phyloP scores from a whole-genome alignment of 163 green algal genomes.

The Chlorella variabilis region DNA sequence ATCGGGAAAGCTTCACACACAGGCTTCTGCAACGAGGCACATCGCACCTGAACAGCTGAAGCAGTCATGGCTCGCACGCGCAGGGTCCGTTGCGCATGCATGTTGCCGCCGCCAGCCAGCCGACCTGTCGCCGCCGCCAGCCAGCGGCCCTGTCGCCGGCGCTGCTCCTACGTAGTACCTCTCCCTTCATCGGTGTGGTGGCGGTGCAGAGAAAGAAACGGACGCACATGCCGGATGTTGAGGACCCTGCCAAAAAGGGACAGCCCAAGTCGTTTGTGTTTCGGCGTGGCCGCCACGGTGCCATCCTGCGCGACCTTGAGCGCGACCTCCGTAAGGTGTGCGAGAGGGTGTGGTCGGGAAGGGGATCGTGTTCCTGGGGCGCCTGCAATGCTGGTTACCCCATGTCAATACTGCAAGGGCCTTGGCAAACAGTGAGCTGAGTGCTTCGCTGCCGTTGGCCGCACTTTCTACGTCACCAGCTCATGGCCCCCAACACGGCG shows the following conservation, averaged over 20 bases:
- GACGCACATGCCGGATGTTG: conserved; percentile 72
- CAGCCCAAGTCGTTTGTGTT: conserved; percentile 93
- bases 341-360: no score
- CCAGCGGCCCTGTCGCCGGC: neutral
- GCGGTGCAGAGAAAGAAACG: conserved; percentile 88
- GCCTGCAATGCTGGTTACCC: no score
- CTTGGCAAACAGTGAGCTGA: no score
- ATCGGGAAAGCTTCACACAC: no score
- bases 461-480: no score
- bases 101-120: neutral
- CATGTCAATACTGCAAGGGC: no score
- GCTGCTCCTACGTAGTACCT: neutral
- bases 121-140: neutral
- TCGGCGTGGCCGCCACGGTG: conserved; percentile 78
- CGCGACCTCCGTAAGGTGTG: conserved; percentile 80
- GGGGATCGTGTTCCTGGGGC: no score
- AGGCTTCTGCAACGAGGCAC: no score
- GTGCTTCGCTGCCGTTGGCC: no score
- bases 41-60: neutral
- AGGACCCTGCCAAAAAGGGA: conserved; percentile 71
- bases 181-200: neutral
- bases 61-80: conserved; percentile 36
- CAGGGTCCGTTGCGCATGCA: conserved; percentile 29
- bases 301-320: conserved; percentile 85
- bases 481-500: conserved; percentile 96